A percentile compares a stretch with the other conserved stretches of the same genome.
Conservation (phyloP, 768 basidiomycete species). For the Trametes coccinea region DNA sequence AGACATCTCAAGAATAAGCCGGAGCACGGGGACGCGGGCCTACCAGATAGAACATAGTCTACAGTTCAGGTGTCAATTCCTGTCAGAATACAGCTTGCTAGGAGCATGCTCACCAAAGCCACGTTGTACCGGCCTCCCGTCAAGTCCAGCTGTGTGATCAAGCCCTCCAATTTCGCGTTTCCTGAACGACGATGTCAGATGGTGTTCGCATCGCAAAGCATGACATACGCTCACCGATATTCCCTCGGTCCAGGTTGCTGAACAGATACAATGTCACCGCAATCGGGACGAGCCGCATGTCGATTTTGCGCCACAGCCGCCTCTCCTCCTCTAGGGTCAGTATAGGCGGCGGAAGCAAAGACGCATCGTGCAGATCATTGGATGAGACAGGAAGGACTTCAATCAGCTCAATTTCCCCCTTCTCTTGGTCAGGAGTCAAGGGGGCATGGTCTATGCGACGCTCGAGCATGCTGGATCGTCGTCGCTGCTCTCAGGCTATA, state of each 20-base stretch:
- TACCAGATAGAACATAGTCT: conserved; percentile 74
- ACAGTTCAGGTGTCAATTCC: neutral
- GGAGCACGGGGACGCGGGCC: conserved; percentile 25
- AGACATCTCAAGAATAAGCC: too few species aligned
- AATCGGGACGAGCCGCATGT: conserved; percentile 32
- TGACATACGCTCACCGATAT: conserved; percentile 20
- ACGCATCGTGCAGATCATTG: neutral
- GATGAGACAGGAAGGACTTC: neutral
- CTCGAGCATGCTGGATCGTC: neutral
- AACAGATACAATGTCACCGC: conserved; percentile 31
- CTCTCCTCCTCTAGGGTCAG: conserved; percentile 46
- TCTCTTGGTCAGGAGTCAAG: neutral
- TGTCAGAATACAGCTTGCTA: too few species aligned
- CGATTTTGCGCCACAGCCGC: conserved; percentile 31
- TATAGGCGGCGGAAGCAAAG: conserved; percentile 42
- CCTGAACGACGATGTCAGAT: conserved; percentile 5
- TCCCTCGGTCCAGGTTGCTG: conserved; percentile 32
- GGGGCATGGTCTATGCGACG: neutral
- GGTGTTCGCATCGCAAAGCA: neutral
- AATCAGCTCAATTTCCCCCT: neutral
- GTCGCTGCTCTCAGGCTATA: too few species aligned
- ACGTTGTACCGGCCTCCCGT: conserved; percentile 62
- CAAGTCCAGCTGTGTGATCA: conserved; percentile 54
- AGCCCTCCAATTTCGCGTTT: conserved; percentile 41
- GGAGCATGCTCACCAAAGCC: conserved; percentile 46